Conservation (phyloP, 2,329 filamentous ascomycete genomes). For the Mycogone perniciosa region DNA sequence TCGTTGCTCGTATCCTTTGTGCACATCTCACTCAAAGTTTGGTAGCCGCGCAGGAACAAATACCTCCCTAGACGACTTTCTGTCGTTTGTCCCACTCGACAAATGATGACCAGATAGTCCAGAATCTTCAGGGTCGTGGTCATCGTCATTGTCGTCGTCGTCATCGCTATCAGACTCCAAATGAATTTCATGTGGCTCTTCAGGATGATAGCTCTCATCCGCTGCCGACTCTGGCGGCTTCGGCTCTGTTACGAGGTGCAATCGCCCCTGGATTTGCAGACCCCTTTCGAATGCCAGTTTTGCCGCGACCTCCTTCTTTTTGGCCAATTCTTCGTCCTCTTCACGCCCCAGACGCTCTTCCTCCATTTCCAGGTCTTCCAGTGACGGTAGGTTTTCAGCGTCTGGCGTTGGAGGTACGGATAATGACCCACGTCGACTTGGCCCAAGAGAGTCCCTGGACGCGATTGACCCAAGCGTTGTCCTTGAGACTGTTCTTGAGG, state of each 20-base stretch:
- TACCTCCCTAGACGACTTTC: slow-evolving; percentile 14
- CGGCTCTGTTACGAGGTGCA: slow-evolving; percentile 12
- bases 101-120: slow-evolving; percentile 1
- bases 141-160: neutral
- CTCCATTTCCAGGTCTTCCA: slow-evolving; percentile 48
- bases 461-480: slow-evolving; percentile 47
- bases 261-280: slow-evolving; percentile 24
- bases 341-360: slow-evolving; percentile 45
- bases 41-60: slow-evolving; percentile 57
- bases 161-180: slow-evolving; percentile 2
- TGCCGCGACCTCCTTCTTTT: slow-evolving; percentile 46
- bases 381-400: slow-evolving; percentile 36
- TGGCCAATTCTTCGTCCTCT: slow-evolving; percentile 48
- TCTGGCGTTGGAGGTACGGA: slow-evolving; percentile 30
- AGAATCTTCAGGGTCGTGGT: neutral
- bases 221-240: slow-evolving; percentile 24
- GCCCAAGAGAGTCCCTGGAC: slow-evolving; percentile 27
- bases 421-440: slow-evolving; percentile 21
- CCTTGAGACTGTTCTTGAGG: slow-evolving; percentile 50
- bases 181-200: slow-evolving; percentile 5
- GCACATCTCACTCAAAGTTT: slow-evolving; percentile 38
- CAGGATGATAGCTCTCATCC: slow-evolving; percentile 23
- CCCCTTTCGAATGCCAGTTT: slow-evolving; percentile 46
- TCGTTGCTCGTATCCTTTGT: slow-evolving; percentile 1
- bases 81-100: slow-evolving; percentile 24